A percentile compares a stretch with the other conserved stretches of the same genome.
Evolutionary conservation across 2,329 filamentous ascomycete species (phyloP).

Genomic region (Dactylonectria estremocensis): DNA sequence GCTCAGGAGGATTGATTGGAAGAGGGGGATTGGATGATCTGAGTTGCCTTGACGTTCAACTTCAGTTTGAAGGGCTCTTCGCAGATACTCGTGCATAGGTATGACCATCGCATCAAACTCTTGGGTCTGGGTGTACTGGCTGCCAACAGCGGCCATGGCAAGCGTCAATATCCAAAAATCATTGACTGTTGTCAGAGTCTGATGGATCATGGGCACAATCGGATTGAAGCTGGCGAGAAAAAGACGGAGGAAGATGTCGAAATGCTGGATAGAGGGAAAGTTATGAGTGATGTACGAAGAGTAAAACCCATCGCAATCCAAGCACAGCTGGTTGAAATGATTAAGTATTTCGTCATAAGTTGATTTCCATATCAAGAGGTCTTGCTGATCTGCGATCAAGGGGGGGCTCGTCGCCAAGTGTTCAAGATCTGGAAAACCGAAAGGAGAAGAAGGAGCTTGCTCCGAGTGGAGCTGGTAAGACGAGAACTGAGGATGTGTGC

Average conservation of each 20-base stretch:
- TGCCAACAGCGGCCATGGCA: conserved; percentile 42
- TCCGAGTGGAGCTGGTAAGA: neutral
- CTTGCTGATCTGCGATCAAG: neutral
- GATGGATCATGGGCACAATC: conserved; percentile 51
- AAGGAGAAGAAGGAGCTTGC: neutral
- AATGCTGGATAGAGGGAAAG: conserved; percentile 46
- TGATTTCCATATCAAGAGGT: neutral
- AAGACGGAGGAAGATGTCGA: conserved; percentile 51
- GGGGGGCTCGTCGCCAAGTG: rapidly evolving
- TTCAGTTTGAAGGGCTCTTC: conserved; percentile 31
- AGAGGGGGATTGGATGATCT: neutral
- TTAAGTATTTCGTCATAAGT: conserved; percentile 29
- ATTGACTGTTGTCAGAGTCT: conserved; percentile 20
- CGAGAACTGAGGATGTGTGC: neutral
- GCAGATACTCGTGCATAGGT: conserved; percentile 45
- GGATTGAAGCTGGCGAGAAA: conserved; percentile 53
- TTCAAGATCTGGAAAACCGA: conserved; percentile 4
- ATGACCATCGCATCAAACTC: conserved; percentile 40
- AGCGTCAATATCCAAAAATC: conserved; percentile 42
- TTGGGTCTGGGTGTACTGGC: conserved; percentile 42
- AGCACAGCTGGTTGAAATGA: conserved; percentile 21
- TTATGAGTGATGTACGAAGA: conserved; percentile 7
- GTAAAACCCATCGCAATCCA: conserved; percentile 21
- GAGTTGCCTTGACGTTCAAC: neutral
- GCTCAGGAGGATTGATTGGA: conserved; percentile 36